Percentiles rank a stretch among this genome's conserved stretches.
phyloP scores from a whole-genome alignment of 2,329 filamentous ascomycete species.

The Cladosporium colombiae region DNA sequence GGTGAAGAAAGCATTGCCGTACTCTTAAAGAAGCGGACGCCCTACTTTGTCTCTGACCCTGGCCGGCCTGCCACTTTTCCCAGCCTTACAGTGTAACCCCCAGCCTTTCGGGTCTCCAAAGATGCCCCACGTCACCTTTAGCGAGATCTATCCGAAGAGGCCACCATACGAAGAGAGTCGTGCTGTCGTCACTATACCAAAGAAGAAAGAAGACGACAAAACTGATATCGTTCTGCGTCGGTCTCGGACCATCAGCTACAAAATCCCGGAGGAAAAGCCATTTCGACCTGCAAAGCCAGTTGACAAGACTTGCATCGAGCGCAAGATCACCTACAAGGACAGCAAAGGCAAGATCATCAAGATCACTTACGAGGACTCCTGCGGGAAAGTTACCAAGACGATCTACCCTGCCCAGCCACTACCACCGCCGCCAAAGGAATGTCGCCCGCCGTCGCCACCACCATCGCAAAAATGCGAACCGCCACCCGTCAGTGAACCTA shows the following conservation, averaged over 20 bases:
- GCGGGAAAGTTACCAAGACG: conserved; percentile 7
- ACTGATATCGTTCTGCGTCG: background rate
- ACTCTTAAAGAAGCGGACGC: background rate
- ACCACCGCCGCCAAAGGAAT: background rate
- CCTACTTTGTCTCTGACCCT: conserved; percentile 3
- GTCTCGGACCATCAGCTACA: conserved; percentile 9
- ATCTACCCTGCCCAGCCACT: conserved; percentile 2
- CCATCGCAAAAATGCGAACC: background rate
- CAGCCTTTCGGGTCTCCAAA: background rate
- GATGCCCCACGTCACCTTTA: conserved; percentile 13
- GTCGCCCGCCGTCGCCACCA: background rate
- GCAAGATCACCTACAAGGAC: conserved; percentile 10
- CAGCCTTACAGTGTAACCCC: background rate
- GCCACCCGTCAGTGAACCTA: background rate
- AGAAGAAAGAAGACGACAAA: background rate
- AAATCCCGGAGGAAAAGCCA: background rate
- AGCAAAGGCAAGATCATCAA: conserved; percentile 8
- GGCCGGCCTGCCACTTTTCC: background rate
- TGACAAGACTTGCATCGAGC: background rate
- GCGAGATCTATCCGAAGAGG: background rate
- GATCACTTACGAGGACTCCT: conserved; percentile 14
- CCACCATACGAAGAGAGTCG: background rate
- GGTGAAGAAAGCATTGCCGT: background rate
- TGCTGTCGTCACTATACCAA: background rate
- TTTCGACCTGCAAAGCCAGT: background rate